Evolutionary conservation across 371 early-diverging fungal species (phyloP), one percentile per base, ranked within the genome.

Genomic region (Mucor mucedo): DNA sequence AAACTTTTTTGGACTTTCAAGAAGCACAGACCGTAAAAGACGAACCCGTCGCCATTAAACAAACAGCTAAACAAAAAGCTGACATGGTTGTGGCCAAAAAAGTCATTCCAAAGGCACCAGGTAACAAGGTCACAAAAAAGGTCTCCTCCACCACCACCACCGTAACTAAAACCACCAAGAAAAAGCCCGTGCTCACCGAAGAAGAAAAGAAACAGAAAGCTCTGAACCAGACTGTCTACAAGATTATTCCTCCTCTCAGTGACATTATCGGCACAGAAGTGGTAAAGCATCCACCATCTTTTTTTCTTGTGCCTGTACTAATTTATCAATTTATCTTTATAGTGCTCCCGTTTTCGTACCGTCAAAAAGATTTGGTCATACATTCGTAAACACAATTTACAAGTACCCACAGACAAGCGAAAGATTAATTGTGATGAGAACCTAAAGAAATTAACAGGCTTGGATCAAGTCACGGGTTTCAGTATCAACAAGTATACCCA

Each of bases 361-460:
- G 84, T 83, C 0, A 85, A 81, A 50, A 59, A 66, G 14, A 35
- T 82, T 13, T 84, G 84, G 84, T 75, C 44, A 10, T 80, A 84
- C 61, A 80, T 84, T 33, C 76, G 77, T 55, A 62, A 70, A 41
- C 50, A 79, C 45, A 60, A 72, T 3, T 45, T 84, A 6, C 84
- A 84, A 50, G 71, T 71, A 55, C 77, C 80, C 4, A 38, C 52
- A 2, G 76, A 84, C 62, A 69, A 69, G 30, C 41, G 80, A 38
- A 58, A 48, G 6, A 71, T 84, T n/a, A 35, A 70, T 11, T 77
- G 80, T 65, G 84, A 84, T 60, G 71, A 52, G 1, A 58, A 54
- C 11, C 64, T 84, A 14, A 80, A 74, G 54, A 47, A 55, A 30
- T 52, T 70, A 13, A 66, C 62, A 52, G 66, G 66, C 4, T 7